phyloP scores from a whole-genome alignment of 2,329 filamentous ascomycete genomes.

The Sporothrix phasma region DNA sequence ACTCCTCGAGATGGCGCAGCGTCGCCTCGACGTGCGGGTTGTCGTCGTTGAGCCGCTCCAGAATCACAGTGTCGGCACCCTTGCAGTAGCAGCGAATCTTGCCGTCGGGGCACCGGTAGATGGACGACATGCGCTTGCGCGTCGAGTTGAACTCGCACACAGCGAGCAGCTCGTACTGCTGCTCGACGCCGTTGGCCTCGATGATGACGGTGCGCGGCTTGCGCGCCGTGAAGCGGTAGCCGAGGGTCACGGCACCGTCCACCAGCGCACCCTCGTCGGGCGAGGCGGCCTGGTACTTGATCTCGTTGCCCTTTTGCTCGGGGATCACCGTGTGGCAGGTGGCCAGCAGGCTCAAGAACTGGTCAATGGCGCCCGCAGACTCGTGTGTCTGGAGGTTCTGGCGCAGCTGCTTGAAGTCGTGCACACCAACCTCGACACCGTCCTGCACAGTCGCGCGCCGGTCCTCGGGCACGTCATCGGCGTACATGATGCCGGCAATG shows the following conservation, averaged over 20 bases:
- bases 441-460: conserved; percentile 70
- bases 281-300: conserved; percentile 97
- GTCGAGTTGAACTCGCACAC: conserved; percentile 99
- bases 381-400: conserved; percentile 54
- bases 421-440: conserved; percentile 65
- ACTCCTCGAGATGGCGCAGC: conserved; percentile 91
- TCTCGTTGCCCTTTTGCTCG: conserved; percentile 67
- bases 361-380: conserved; percentile 48
- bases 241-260: conserved; percentile 74
- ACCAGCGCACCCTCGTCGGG: conserved; percentile 96
- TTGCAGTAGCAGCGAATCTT: conserved; percentile 93
- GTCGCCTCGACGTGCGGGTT: conserved; percentile 87
- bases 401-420: conserved; percentile 69
- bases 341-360: conserved; percentile 78
- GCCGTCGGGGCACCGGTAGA: conserved; percentile 92
- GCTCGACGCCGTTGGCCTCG: conserved; percentile 58
- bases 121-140: conserved; percentile 93
- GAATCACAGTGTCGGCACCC: conserved; percentile 92
- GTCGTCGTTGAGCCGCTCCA: conserved; percentile 75
- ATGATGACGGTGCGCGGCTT: conserved; percentile 86
- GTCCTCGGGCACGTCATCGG: conserved; percentile 85
- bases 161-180: conserved; percentile 82
- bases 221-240: conserved; percentile 82
- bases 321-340: conserved; percentile 98
- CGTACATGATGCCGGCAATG: conserved; percentile 89